Evolutionary conservation across 331 rosid species (phyloP), one percentile per base, ranked within the genome.

Genomic region (Rhamnella rubrinervis): DNA sequence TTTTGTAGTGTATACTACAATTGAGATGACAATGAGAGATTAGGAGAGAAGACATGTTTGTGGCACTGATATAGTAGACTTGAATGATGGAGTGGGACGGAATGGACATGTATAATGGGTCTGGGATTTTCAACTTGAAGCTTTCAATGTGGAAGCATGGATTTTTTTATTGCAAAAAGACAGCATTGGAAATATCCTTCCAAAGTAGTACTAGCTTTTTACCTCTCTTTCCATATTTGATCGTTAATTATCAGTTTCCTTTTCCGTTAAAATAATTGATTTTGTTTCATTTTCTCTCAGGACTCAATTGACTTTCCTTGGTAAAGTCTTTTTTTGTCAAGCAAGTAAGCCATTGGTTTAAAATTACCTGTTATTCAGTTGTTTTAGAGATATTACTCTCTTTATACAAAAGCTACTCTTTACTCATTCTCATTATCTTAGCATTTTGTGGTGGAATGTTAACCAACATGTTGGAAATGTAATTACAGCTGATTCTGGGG

Each of bases 241-340:
- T 56, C 28, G 13, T 70, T 31, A 64, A 35, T 40, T 59, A 14
- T 59, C 8, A 18, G 1, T 49, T 63, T 44, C 67, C 18, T 59
- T 11, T 50, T 12, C 55, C 49, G 50, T 13, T 56, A 2, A 65
- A 74, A 47, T 25, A 35, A 20, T 59, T 77, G 57, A 59, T 67
- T 61, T 28, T 71, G 25, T n/a, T 70, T 71, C 15, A 38, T 67
- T 44, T 52, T 51, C 68, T 75, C 58, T 38, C 89, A 90, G 98
- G 88, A 78, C 67, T 28, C 87, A 70, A 72, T 70, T 85, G 75
- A 46, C 83, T 72, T 78, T 77, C 40, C 71, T 84, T 65, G 68
- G 83, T 67, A 90, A 75, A 75, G 37, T 68, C 68, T 86, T 85
- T 78, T 65, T 71, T 68, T 88, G 89, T 73, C 86, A 57, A 55